Evolutionary conservation across 106 monocot species (phyloP).

Genomic region (Chionographis japonica): DNA sequence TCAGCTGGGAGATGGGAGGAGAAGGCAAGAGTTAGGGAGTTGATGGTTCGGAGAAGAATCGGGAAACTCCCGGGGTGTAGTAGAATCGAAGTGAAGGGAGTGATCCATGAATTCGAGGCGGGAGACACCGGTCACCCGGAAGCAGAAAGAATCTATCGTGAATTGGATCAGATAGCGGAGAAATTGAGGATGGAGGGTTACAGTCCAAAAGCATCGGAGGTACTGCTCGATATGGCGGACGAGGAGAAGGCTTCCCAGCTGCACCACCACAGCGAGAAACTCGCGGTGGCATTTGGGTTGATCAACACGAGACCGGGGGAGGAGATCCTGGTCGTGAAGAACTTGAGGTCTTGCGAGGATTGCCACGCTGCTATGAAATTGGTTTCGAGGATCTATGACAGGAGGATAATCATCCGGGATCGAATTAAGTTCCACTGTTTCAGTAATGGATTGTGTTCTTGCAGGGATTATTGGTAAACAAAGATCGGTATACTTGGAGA

Average conservation of each 20-base stretch:
- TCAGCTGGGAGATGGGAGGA: slow-evolving; percentile 21
- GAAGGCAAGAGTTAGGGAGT: slow-evolving; percentile 17
- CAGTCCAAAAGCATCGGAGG: slow-evolving; percentile 21
- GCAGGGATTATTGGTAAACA: slow-evolving; percentile 41
- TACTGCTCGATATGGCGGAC: slow-evolving; percentile 45
- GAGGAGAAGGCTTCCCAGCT: slow-evolving; percentile 34
- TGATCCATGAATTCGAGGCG: slow-evolving; percentile 40
- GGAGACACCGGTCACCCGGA: slow-evolving; percentile 35
- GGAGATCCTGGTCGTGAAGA: slow-evolving; percentile 53
- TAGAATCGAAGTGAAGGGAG: slow-evolving; percentile 46
- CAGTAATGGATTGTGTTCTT: slow-evolving; percentile 41
- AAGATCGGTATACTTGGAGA: not conserved
- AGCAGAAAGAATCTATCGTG: slow-evolving; percentile 30
- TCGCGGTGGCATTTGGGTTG: slow-evolving; percentile 53
- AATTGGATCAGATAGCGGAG: slow-evolving; percentile 29
- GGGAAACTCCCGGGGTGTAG: slow-evolving; percentile 33
- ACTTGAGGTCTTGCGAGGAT: slow-evolving; percentile 49
- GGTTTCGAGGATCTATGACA: slow-evolving; percentile 27
- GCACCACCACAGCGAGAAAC: slow-evolving; percentile 53
- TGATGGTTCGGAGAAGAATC: slow-evolving; percentile 16
- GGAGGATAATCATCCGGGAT: slow-evolving; percentile 49
- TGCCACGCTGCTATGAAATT: slow-evolving; percentile 53
- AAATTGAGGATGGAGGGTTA: slow-evolving; percentile 32
- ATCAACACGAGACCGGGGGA: slow-evolving; percentile 33
- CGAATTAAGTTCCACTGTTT: slow-evolving; percentile 55